phyloP scores from a whole-genome alignment of 73 alveolate species.

The Stentor coeruleus region DNA sequence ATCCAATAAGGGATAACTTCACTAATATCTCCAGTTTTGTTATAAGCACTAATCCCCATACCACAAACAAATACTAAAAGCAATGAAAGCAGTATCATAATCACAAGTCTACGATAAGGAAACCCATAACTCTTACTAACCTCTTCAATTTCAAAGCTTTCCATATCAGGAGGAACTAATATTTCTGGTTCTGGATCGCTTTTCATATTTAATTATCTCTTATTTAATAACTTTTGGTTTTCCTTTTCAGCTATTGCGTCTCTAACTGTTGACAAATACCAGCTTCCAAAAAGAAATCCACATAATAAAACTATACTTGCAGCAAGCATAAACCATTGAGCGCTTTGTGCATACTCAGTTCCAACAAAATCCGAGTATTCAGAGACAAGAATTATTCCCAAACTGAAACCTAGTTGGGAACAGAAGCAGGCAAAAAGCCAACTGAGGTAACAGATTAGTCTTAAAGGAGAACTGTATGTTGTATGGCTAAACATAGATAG shows the following conservation, averaged over 20 bases:
- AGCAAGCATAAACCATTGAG: background rate
- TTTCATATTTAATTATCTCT: background rate
- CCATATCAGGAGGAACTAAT: constrained; percentile 7
- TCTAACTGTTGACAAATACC: background rate
- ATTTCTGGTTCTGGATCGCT: background rate
- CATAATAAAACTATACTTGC: background rate
- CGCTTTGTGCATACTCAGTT: background rate
- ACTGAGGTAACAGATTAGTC: background rate
- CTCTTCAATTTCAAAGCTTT: background rate
- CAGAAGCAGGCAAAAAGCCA: background rate
- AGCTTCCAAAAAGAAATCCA: background rate
- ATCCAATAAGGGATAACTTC: background rate
- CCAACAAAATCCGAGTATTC: background rate
- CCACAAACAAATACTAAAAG: background rate
- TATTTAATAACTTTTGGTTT: background rate
- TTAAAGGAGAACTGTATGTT: background rate
- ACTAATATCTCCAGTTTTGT: background rate
- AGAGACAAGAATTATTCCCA: background rate
- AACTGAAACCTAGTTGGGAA: background rate
- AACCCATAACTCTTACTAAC: background rate
- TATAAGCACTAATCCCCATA: background rate
- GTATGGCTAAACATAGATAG: background rate
- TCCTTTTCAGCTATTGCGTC: background rate
- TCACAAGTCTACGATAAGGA: background rate
- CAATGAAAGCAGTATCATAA: background rate